A percentile compares a stretch with the other conserved stretches of the same genome.
Evolutionary conservation across 2,329 filamentous ascomycete genomes (phyloP).

Genomic region (Pyrenophora tritici-repentis): DNA sequence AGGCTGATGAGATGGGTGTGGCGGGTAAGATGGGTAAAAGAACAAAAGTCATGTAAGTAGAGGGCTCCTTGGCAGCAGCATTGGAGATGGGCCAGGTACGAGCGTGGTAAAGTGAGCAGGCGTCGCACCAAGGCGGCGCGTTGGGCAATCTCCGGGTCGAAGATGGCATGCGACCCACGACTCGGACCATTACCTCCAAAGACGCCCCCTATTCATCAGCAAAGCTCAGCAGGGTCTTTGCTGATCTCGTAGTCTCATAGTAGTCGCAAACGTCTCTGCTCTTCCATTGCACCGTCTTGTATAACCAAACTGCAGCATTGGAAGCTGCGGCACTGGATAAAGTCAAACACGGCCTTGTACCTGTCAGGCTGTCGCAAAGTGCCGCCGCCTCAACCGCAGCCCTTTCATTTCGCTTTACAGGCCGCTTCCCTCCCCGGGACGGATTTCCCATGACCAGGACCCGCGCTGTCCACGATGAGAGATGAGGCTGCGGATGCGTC

Average conservation of each 20-base stretch:
- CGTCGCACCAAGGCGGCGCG: slow-evolving; percentile 24
- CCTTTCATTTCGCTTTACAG: slow-evolving; percentile 38
- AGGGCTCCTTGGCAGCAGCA: too few species aligned
- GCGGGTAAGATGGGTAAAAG: slow-evolving; percentile 1
- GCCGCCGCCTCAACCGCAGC: slow-evolving; percentile 17
- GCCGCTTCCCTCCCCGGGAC: slow-evolving; percentile 31
- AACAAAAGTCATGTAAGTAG: not conserved
- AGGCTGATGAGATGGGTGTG: not conserved
- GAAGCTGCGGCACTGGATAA: slow-evolving; percentile 12
- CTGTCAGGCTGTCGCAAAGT: slow-evolving; percentile 20
- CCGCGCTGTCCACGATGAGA: slow-evolving; percentile 37
- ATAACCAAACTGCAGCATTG: slow-evolving; percentile 13
- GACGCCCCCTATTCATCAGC: slow-evolving; percentile 30
- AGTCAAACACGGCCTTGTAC: slow-evolving; percentile 10
- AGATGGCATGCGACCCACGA: slow-evolving; percentile 21
- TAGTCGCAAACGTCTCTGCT: slow-evolving; percentile 18
- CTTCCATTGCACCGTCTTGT: slow-evolving; percentile 22
- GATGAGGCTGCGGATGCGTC: slow-evolving; percentile 35
- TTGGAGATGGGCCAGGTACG: slow-evolving; percentile 14
- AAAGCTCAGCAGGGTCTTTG: slow-evolving; percentile 17
- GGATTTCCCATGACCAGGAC: slow-evolving; percentile 36
- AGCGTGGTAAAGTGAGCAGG: slow-evolving; percentile 28
- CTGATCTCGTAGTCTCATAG: slow-evolving; percentile 3
- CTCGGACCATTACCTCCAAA: slow-evolving; percentile 10
- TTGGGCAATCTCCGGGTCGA: slow-evolving; percentile 30